Percentiles rank a stretch among this genome's conserved stretches.
Conservation (phyloP, 2,329 filamentous ascomycete genomes). For the Corinectria fuckeliana region DNA sequence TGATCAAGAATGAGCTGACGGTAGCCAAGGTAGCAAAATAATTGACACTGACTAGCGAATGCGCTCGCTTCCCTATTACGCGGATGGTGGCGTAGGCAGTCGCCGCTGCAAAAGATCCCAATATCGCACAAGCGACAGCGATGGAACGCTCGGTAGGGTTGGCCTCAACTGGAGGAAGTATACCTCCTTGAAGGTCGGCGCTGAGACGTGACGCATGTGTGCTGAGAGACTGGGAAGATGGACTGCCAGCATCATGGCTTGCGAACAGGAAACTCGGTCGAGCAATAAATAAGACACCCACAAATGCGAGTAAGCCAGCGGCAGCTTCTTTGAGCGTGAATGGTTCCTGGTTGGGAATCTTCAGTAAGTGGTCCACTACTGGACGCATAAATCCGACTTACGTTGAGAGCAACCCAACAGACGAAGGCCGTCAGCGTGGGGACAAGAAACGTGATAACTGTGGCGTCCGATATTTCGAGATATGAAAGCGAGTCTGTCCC, state of each 20-base stretch:
- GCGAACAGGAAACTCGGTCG: conserved; percentile 67
- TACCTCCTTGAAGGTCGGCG: conserved; percentile 22
- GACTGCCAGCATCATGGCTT: conserved; percentile 17
- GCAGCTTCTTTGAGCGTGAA: conserved; percentile 75
- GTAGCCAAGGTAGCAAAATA: conserved; percentile 76
- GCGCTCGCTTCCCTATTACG: conserved; percentile 75
- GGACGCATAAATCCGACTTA: neutral
- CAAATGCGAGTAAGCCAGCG: conserved; percentile 71
- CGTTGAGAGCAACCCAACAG: conserved; percentile 60
- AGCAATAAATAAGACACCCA: conserved; percentile 78
- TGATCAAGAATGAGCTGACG: conserved; percentile 66
- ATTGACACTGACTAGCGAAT: conserved; percentile 78
- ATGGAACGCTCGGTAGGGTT: conserved; percentile 67
- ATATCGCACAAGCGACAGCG: conserved; percentile 69
- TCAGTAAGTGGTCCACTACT: accelerated
- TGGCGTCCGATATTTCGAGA: conserved; percentile 78
- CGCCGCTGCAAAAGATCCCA: conserved; percentile 74
- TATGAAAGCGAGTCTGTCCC: conserved; percentile 60
- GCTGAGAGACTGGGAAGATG: neutral
- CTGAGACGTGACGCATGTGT: conserved; percentile 4
- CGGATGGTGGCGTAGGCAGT: conserved; percentile 76
- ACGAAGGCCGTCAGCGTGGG: conserved; percentile 72
- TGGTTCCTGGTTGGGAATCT: conserved; percentile 60
- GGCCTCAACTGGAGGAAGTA: conserved; percentile 40
- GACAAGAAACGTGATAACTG: conserved; percentile 79